These are phyloP conservation scores for Dryas drummondii DNA, from an alignment of 306 rosid species.

Conservation along the genomic window DNA sequence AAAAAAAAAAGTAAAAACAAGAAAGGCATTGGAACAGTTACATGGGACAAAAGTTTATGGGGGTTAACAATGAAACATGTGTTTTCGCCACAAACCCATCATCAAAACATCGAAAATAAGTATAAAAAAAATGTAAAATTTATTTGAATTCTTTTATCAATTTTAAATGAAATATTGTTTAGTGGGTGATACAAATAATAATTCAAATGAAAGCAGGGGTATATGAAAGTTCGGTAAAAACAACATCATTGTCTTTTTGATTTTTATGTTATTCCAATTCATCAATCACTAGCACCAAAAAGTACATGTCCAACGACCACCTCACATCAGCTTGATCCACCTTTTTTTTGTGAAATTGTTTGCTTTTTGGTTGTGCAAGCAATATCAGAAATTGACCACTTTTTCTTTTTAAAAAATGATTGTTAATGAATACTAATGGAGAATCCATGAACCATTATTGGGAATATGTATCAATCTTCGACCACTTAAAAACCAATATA, in stretches of 20 bases:
- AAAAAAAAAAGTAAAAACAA: background rate
- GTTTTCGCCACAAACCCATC: background rate
- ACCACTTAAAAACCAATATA: no score
- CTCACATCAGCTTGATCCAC: constrained; percentile 4
- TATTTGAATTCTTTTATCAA: no score
- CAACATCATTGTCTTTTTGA: background rate
- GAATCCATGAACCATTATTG: no score
- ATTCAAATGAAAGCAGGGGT: background rate
- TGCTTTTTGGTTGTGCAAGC: background rate
- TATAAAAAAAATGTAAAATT: no score
- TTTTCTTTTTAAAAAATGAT: background rate
- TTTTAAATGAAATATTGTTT: background rate
- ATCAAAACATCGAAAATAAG: no score
- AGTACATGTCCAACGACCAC: constrained; percentile 9
- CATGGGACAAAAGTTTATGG: background rate
- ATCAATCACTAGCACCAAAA: constrained; percentile 1
- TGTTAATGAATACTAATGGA: no score
- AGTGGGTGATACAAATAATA: background rate
- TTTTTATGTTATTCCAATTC: background rate
- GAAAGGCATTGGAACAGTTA: background rate
- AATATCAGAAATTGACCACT: background rate
- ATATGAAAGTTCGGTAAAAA: background rate
- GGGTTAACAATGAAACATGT: background rate
- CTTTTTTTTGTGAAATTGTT: background rate
- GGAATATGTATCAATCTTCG: no score